Base-by-base conservation (phyloP, 1,139 yeast species). In the Magnusiomyces fungicola region DNA sequence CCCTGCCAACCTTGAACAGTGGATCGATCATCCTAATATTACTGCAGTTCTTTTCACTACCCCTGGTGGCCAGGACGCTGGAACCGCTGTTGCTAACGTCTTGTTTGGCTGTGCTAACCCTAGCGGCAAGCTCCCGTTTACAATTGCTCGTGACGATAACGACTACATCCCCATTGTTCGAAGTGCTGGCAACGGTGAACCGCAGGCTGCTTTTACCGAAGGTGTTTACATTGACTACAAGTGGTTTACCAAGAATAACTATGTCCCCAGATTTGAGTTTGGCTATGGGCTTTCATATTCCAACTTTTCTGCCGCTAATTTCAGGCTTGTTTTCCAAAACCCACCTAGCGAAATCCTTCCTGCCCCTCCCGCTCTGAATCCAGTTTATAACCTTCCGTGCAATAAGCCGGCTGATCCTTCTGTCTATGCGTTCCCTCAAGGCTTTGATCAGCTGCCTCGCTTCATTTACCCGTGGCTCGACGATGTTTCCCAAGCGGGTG, bases 251-350 rank as follows among this genome's bases (percentile, higher is more conserved):
- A 74, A 78, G 60, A 71, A 75, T 55, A 72, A 74, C 53, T 75
- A 78, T 37, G 71, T 71, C 55, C 83, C 84, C 22, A 66, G 83
- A 44, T 81, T 65, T 62, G 83, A 77, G 54, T 80, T 80, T 64
- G 86, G 85, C 0, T 78, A 61, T 64, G 85, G 86, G 5, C 66
- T 80, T 51, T 78, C 82, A 2, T 80, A 77, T 59, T 71, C 83
- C 1, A 68, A 65, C 45, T 80, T 78, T 57, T 63, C 69, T 36
- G 61, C 76, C 21, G 63, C 65, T 18, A 43, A 51, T 38, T 48
- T 55, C 40, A 29, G 46, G 40, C 71, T 78, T 32, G 60, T 61
- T 19, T 76, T 75, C 58, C 65, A 73, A 1, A 62, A 64, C 47
- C 62, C 75, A 3, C 80, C 81, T 9, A 63, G 75, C 1, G 73